phyloP scores from a whole-genome alignment of 2,329 filamentous ascomycete genomes.

The Alternaria atra region DNA sequence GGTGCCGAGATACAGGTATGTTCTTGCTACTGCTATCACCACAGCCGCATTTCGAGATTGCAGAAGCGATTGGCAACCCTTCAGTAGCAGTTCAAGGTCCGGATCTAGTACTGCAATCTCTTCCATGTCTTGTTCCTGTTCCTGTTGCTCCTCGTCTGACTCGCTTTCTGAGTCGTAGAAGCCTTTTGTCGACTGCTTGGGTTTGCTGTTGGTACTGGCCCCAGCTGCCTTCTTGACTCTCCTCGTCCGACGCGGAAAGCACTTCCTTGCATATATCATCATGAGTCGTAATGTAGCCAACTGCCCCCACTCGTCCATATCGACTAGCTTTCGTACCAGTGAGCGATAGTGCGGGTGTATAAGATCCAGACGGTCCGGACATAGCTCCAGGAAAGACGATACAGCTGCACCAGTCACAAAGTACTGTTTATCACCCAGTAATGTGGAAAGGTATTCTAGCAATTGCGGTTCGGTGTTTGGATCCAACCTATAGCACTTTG shows the following conservation, averaged over 20 bases:
- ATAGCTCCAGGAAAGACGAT: conserved; percentile 86
- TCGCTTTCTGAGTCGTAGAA: conserved; percentile 73
- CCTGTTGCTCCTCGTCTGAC: conserved; percentile 55
- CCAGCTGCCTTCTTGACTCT: conserved; percentile 64
- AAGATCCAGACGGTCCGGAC: conserved; percentile 85
- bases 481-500: conserved; percentile 93
- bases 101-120: conserved; percentile 73
- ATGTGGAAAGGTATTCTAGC: conserved; percentile 77
- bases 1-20: conserved; percentile 85
- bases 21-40: conserved; percentile 84
- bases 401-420: conserved; percentile 96
- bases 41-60: conserved; percentile 94
- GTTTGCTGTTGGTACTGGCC: conserved; percentile 46
- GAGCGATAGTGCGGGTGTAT: conserved; percentile 89
- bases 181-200: conserved; percentile 63
- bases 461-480: conserved; percentile 85
- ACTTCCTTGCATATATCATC: conserved; percentile 83
- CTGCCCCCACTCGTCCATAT: conserved; percentile 99
- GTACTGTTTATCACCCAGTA: conserved; percentile 92
- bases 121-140: conserved; percentile 60
- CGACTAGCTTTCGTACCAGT: conserved; percentile 87
- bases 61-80: conserved; percentile 81
- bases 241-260: conserved; percentile 77
- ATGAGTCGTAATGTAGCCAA: conserved; percentile 82
- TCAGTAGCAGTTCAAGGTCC: conserved; percentile 83